phyloP scores from a whole-genome alignment of 257 asterid genomes.

The Fraxinus americana region DNA sequence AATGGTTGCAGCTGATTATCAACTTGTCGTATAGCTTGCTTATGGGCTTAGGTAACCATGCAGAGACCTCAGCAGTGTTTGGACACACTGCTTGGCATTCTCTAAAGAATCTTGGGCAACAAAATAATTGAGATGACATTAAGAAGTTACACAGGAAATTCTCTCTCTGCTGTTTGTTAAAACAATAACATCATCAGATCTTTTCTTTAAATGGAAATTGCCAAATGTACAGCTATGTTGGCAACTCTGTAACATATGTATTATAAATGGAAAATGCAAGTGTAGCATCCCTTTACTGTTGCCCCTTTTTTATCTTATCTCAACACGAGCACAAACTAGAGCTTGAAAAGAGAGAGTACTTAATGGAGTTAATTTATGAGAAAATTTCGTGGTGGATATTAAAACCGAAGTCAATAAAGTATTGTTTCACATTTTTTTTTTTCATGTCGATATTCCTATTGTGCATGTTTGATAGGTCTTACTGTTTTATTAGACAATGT shows the following conservation, averaged over 20 bases:
- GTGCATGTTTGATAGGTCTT: no score
- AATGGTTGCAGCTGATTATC: slow-evolving; percentile 15
- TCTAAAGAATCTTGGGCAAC: not conserved
- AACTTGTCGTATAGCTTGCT: not conserved
- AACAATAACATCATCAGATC: not conserved
- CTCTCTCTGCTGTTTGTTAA: not conserved
- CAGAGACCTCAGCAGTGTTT: not conserved
- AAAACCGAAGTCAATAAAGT: no score
- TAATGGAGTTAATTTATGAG: no score
- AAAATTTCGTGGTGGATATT: no score
- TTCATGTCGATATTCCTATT: no score
- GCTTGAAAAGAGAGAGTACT: no score
- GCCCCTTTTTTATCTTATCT: no score
- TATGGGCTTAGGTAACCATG: not conserved
- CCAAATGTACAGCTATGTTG: slow-evolving; percentile 3
- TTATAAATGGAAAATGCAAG: not conserved
- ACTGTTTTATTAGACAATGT: no score
- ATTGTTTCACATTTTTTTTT: no score
- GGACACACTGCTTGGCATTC: not conserved
- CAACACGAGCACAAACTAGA: no score
- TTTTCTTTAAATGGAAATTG: not conserved
- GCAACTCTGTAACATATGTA: slow-evolving; percentile 14
- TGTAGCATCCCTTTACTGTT: not conserved
- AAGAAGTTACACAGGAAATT: not conserved
- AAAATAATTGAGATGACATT: not conserved